These are phyloP conservation scores for Quercus tomentella DNA, from an alignment of 331 rosid species.

Conservation along the genomic window DNA sequence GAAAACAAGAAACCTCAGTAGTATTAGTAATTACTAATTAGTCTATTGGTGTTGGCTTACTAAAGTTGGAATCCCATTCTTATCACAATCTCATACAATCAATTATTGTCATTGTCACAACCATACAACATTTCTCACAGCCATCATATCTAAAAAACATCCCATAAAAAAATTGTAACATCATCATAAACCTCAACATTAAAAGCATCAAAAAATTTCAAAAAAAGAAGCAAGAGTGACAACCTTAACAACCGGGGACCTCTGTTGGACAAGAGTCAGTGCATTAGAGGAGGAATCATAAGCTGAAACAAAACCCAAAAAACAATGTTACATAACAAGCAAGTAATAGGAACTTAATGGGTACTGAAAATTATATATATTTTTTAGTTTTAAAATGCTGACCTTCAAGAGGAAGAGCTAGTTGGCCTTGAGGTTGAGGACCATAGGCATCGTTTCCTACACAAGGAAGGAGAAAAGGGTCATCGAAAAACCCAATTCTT, in stretches of 20 bases:
- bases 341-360: neutral
- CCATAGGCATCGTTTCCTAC: slow-evolving; percentile 93
- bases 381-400: neutral
- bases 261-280: slow-evolving; percentile 69
- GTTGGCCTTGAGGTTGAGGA: slow-evolving; percentile 72
- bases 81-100: too few species aligned
- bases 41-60: too few species aligned
- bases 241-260: slow-evolving; percentile 76
- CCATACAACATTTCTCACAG: too few species aligned
- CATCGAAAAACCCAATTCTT: slow-evolving; percentile 78
- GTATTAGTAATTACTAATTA: too few species aligned
- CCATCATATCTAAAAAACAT: too few species aligned
- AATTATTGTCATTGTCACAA: too few species aligned
- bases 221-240: neutral
- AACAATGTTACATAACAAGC: neutral
- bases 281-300: slow-evolving; percentile 67
- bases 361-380: too few species aligned
- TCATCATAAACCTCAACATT: too few species aligned
- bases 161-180: too few species aligned
- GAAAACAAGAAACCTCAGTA: too few species aligned
- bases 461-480: slow-evolving; percentile 77
- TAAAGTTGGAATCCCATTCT: too few species aligned
- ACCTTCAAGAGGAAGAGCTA: slow-evolving; percentile 95
- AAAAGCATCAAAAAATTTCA: neutral
- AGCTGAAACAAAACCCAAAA: slow-evolving; percentile 41